A percentile compares a stretch with the other conserved stretches of the same genome.
Evolutionary conservation across 1,284 basidiomycete genomes (phyloP).

Genomic region (Ustilago trichophora): DNA sequence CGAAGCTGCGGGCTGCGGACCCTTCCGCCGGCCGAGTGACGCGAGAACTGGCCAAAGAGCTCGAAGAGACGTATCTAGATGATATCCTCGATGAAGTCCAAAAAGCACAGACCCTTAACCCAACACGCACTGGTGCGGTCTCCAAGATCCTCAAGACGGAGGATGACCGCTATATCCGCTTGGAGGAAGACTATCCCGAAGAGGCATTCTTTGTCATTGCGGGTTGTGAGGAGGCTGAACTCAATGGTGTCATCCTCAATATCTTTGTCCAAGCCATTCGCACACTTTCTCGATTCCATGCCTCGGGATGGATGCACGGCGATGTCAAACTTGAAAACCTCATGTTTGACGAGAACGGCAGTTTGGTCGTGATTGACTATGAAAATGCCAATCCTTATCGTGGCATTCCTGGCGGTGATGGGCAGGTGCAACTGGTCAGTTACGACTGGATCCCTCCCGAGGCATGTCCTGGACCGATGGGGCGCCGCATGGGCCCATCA

Average conservation of each 20-base stretch:
- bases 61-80: constrained; percentile 58
- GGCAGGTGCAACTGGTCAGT: constrained; percentile 56
- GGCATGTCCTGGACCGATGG: constrained; percentile 50
- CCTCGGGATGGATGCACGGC: constrained; percentile 63
- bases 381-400: constrained; percentile 64
- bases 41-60: constrained; percentile 32
- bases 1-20: constrained; percentile 57
- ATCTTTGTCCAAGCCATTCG: constrained; percentile 58
- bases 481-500: constrained; percentile 57
- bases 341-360: constrained; percentile 59
- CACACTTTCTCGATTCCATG: constrained; percentile 54
- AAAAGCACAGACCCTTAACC: constrained; percentile 62
- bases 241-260: constrained; percentile 55
- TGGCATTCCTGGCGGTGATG: constrained; percentile 58
- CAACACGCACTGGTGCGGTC: constrained; percentile 33
- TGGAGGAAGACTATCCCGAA: constrained; percentile 65
- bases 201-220: constrained; percentile 65
- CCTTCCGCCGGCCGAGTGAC: constrained; percentile 28
- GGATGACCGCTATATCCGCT: constrained; percentile 58
- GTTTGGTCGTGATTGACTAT: constrained; percentile 62
- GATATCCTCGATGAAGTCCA: constrained; percentile 64
- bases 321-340: constrained; percentile 65
- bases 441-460: constrained; percentile 65
- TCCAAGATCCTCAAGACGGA: constrained; percentile 56
- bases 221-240: constrained; percentile 60